Base-by-base conservation (phyloP, 176 grass and related monocot genomes). In the Oryza officinalis region DNA sequence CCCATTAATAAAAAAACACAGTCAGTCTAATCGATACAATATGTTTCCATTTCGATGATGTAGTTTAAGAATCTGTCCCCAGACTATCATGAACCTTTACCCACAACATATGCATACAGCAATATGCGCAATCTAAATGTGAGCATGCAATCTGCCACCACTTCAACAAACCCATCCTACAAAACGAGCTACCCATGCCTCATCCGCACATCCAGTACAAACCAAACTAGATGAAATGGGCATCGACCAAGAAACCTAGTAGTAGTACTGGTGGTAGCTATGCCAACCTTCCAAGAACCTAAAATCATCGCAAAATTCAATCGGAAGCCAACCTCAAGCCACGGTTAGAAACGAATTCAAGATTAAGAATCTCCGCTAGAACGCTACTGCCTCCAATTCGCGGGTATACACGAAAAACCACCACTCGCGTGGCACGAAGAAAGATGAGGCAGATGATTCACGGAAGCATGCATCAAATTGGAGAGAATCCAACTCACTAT, bases 401-500 rank as follows among this genome's bases (percentile, higher is more conserved):
- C 60, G 74, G 17, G 20, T 43, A 54, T 22, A 67, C 25, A 57
- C 45, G 4, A 84, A 32, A 63, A 57, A 79, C 44, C 57, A 9
- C 22, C 5, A 73, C 37, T 32, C 47, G 35, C 61, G 75, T 13
- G 76, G 13, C 60, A 73, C 31, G 18, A 28, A 67, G 74, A 72
- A 26, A 85, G 41, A 5, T 11, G 85, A 38, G 33, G 10, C 23
- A 33, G 37, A 82, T 28, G 52, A 74, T 63, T 45, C 41, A 79
- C 26, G 67, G 33, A 80, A 84, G 27, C 10, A 37, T 33, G 75
- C 63, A 32, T 13, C 8, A 8, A 72, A 63, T 47, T 32, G 63
- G 71, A 33, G 37, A 75, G 79, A 86, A 77, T 68, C 76, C 10
- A 27, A 90, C 95, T 94, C 95, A 97, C 95, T 97, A 97, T 11